Percentiles rank a stretch among this genome's conserved stretches.
Evolutionary conservation across 371 early-diverging fungal genomes (phyloP).

Genomic region (Syncephalastrum sp.): DNA sequence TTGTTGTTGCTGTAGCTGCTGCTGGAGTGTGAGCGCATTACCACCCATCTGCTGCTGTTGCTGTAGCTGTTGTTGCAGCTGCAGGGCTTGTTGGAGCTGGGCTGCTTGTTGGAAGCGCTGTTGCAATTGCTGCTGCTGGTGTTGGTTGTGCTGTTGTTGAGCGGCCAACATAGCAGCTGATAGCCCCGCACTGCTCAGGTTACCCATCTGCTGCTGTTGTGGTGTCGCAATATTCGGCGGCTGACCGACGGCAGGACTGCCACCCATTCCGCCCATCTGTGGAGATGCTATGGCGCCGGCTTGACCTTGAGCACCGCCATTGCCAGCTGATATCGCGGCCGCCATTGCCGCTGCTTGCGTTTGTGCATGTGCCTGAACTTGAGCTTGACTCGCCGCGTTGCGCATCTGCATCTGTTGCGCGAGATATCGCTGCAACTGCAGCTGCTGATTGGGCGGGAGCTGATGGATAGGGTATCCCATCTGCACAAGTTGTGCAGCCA

Average conservation of each 20-base stretch:
- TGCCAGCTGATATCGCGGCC: constrained; percentile 7
- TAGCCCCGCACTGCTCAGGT: neutral
- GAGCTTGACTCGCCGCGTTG: constrained; percentile 24
- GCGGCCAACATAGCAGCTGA: constrained; percentile 16
- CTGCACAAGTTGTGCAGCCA: constrained; percentile 44
- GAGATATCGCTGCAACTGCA: constrained; percentile 39
- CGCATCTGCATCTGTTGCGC: constrained; percentile 37
- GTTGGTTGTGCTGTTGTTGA: constrained; percentile 19
- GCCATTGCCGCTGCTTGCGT: constrained; percentile 7
- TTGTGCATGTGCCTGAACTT: constrained; percentile 8
- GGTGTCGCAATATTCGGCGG: neutral
- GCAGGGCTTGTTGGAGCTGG: constrained; percentile 17
- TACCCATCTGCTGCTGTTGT: constrained; percentile 10
- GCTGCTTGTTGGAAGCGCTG: constrained; percentile 18
- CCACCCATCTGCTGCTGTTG: constrained; percentile 11
- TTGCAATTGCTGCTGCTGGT: constrained; percentile 19
- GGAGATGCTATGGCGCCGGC: neutral
- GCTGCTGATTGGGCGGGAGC: constrained; percentile 36
- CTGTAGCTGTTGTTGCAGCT: constrained; percentile 17
- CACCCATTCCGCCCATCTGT: constrained; percentile 1
- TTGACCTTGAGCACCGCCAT: neutral
- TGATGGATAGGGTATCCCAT: constrained; percentile 47
- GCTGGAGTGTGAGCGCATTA: constrained; percentile 2
- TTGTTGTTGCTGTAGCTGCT: constrained; percentile 14
- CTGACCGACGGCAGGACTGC: neutral